Conservation (phyloP, 805 yeast species). For the Monosporozyma unispora region DNA sequence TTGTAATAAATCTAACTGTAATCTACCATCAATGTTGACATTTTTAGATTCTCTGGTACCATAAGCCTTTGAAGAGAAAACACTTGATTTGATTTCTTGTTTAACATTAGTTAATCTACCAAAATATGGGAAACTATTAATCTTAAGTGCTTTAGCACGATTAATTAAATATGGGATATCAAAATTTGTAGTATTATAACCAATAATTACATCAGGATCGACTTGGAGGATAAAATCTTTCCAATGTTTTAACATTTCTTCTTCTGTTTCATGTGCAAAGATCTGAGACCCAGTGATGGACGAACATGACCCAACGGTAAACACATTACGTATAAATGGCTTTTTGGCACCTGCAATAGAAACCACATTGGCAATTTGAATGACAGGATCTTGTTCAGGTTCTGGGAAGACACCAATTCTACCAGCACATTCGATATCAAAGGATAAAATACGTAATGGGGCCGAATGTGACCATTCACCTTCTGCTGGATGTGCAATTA, state of each 20-base stretch:
- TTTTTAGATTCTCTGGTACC: slow-evolving; percentile 92
- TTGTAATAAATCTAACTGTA: slow-evolving; percentile 88
- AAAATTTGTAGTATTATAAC: slow-evolving; percentile 89
- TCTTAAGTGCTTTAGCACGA: slow-evolving; percentile 66
- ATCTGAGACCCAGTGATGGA: slow-evolving; percentile 92
- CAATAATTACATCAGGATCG: slow-evolving; percentile 95
- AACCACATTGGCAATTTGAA: slow-evolving; percentile 94
- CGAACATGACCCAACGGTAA: slow-evolving; percentile 84
- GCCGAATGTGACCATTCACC: slow-evolving; percentile 92
- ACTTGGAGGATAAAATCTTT: slow-evolving; percentile 69
- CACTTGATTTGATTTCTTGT: slow-evolving; percentile 73
- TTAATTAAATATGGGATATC: slow-evolving; percentile 90
- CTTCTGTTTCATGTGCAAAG: slow-evolving; percentile 63
- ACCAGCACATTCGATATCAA: slow-evolving; percentile 98
- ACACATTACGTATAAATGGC: slow-evolving; percentile 91
- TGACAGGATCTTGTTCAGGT: slow-evolving; percentile 85
- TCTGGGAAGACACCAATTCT: slow-evolving; percentile 96
- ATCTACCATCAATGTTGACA: slow-evolving; percentile 88
- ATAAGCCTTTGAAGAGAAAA: slow-evolving; percentile 88
- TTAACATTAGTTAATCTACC: slow-evolving; percentile 60
- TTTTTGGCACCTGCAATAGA: slow-evolving; percentile 62
- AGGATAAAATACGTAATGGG: slow-evolving; percentile 84
- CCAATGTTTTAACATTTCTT: slow-evolving; percentile 81
- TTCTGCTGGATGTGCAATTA: slow-evolving; percentile 77
- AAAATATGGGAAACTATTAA: slow-evolving; percentile 70